Evolutionary conservation across 2,329 filamentous ascomycete species (phyloP).

Genomic region (Pyrenochaeta sp.): DNA sequence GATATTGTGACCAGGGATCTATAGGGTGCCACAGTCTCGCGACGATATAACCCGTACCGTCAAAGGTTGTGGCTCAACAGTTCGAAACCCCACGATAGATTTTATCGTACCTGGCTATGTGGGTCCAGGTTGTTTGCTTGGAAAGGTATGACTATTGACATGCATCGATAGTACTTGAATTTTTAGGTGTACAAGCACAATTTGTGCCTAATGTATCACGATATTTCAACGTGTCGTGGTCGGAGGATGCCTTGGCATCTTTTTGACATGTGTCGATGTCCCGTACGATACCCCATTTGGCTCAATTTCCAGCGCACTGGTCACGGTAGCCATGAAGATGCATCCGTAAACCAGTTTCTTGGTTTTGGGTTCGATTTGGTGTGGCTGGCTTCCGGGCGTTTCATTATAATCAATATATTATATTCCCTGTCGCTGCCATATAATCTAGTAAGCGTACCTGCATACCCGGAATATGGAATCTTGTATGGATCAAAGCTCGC

Average conservation of each 20-base stretch:
- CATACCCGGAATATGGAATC: conserved; percentile 3
- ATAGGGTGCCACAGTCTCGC: background rate
- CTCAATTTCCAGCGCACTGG: background rate
- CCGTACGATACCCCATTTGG: too few species aligned
- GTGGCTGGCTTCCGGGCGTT: background rate
- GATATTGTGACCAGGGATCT: background rate
- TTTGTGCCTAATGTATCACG: too few species aligned
- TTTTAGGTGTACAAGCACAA: too few species aligned
- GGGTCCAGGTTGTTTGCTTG: too few species aligned
- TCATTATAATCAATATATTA: background rate
- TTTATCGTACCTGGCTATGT: too few species aligned
- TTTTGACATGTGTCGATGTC: too few species aligned
- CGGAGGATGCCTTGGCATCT: too few species aligned
- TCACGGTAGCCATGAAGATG: background rate
- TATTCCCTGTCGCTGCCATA: background rate
- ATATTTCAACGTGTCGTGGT: too few species aligned
- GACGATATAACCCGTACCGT: background rate
- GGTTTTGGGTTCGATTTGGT: background rate
- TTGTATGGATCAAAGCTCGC: conserved; percentile 4
- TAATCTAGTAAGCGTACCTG: conserved; percentile 1
- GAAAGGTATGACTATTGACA: background rate
- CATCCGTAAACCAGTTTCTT: background rate
- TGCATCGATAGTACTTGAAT: background rate
- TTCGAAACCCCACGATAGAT: background rate
- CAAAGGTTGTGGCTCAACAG: background rate